Percentiles rank a stretch among this genome's conserved stretches.
phyloP scores from a whole-genome alignment of 1,284 basidiomycete genomes.

The Phlebopus sp. region DNA sequence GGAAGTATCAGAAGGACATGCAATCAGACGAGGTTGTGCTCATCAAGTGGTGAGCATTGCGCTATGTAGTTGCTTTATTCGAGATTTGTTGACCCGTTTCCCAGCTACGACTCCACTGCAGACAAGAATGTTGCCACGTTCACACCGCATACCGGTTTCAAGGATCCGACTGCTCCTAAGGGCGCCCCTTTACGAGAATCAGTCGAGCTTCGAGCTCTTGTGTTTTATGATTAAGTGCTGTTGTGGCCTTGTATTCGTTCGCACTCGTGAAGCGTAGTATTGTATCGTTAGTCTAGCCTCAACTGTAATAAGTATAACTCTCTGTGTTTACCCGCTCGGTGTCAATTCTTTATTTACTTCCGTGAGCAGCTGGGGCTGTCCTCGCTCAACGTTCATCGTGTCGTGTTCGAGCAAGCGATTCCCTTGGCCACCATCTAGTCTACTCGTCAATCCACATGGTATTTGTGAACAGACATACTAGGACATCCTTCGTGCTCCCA shows the following conservation, averaged over 20 bases:
- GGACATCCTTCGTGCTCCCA: neutral
- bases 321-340: too few relatives aligned
- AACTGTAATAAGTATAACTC: too few relatives aligned
- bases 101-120: conserved; percentile 33
- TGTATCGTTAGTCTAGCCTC: too few relatives aligned
- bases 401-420: too few relatives aligned
- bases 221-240: conserved; percentile 31
- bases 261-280: too few relatives aligned
- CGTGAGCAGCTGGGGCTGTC: too few relatives aligned
- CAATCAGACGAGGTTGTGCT: conserved; percentile 44
- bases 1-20: conserved; percentile 47
- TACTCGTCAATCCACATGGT: neutral
- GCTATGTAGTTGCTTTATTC: neutral
- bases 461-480: neutral
- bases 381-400: too few relatives aligned
- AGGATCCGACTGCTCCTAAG: conserved; percentile 32
- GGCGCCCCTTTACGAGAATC: conserved; percentile 35
- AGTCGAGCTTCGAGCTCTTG: conserved; percentile 38
- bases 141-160: too few relatives aligned
- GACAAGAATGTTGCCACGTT: too few relatives aligned
- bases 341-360: too few relatives aligned
- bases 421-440: conserved; percentile 3
- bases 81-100: too few relatives aligned
- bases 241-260: too few relatives aligned
- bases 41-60: conserved; percentile 44